A percentile compares a stretch with the other conserved stretches of the same genome.
These are phyloP conservation scores for Penicillium desertorum DNA, from an alignment of 495 filamentous ascomycete genomes.

Conservation along the genomic window DNA sequence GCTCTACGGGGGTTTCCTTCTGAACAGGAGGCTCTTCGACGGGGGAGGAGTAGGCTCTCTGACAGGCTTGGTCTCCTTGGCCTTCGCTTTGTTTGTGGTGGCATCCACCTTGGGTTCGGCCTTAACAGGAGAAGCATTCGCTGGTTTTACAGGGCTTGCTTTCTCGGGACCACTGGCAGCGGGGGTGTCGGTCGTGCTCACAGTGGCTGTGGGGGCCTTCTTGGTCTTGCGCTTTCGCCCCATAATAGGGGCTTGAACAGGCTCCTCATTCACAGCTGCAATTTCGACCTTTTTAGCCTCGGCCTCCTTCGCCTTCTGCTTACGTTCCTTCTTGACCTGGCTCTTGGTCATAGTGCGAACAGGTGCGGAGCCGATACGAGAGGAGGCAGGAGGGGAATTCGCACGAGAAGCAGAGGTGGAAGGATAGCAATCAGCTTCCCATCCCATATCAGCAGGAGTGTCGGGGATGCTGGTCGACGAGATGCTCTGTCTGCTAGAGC, in stretches of 20 bases:
- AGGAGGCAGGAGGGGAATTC: constrained; percentile 76
- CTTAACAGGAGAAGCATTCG: constrained; percentile 28
- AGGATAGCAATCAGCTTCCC: constrained; percentile 73
- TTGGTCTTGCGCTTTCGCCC: constrained; percentile 91
- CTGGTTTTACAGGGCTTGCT: constrained; percentile 36
- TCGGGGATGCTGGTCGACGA: constrained; percentile 66
- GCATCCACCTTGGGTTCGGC: constrained; percentile 29
- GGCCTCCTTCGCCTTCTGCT: constrained; percentile 58
- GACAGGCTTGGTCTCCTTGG: constrained; percentile 36
- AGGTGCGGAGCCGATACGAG: constrained; percentile 73
- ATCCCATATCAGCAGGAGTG: constrained; percentile 75
- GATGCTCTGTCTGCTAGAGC: constrained; percentile 60
- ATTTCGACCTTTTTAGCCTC: constrained; percentile 64
- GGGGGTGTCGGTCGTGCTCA: constrained; percentile 40
- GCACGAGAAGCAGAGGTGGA: constrained; percentile 82
- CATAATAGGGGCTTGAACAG: constrained; percentile 76
- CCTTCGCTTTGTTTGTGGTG: constrained; percentile 35
- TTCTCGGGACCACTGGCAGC: constrained; percentile 36
- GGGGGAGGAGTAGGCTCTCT: constrained; percentile 32
- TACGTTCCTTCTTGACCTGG: constrained; percentile 82
- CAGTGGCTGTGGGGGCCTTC: constrained; percentile 54
- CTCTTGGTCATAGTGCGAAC: constrained; percentile 82
- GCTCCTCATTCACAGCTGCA: constrained; percentile 52
- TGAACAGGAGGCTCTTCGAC: constrained; percentile 33
- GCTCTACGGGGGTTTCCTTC: constrained; percentile 30